These are phyloP conservation scores for Aegle marmelos DNA, from an alignment of 345 rosid genomes.

Conservation along the genomic window DNA sequence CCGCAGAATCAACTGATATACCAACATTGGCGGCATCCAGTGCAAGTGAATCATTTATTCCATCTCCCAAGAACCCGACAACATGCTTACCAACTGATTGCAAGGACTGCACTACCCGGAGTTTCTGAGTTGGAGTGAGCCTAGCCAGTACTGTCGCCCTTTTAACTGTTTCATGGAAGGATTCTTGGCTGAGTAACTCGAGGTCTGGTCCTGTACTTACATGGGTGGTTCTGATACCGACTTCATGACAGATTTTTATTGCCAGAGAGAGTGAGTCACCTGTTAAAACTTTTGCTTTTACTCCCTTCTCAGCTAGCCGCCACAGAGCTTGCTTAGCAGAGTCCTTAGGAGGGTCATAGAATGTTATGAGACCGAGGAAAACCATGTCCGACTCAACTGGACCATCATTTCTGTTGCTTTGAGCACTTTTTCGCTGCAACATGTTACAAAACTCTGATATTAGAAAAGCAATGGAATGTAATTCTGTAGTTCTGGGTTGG, in stretches of 20 bases:
- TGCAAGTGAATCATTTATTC: constrained; percentile 63
- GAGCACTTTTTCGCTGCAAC: constrained; percentile 32
- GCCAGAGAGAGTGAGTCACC: constrained; percentile 66
- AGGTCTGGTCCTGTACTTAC: constrained; percentile 74
- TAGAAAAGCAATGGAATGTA: not conserved
- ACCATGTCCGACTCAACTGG: constrained; percentile 53
- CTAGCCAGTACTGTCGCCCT: constrained; percentile 61
- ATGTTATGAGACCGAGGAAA: constrained; percentile 58
- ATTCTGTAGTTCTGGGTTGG: not conserved
- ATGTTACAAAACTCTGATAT: constrained; percentile 10
- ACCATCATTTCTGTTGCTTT: constrained; percentile 27
- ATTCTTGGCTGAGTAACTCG: constrained; percentile 52
- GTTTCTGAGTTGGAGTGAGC: constrained; percentile 66
- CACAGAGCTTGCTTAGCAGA: constrained; percentile 73
- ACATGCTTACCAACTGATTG: constrained; percentile 53
- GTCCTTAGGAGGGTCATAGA: constrained; percentile 76
- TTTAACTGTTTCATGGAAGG: constrained; percentile 58
- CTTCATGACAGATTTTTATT: constrained; percentile 60
- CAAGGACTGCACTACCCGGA: constrained; percentile 59
- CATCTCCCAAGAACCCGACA: constrained; percentile 69
- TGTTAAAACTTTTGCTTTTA: constrained; percentile 65
- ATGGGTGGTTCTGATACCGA: constrained; percentile 60
- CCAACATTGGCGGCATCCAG: constrained; percentile 66
- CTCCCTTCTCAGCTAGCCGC: constrained; percentile 71
- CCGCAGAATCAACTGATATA: constrained; percentile 67